Base-by-base conservation (phyloP, 352 stramenopile species). In the Pythium plurisporium region DNA sequence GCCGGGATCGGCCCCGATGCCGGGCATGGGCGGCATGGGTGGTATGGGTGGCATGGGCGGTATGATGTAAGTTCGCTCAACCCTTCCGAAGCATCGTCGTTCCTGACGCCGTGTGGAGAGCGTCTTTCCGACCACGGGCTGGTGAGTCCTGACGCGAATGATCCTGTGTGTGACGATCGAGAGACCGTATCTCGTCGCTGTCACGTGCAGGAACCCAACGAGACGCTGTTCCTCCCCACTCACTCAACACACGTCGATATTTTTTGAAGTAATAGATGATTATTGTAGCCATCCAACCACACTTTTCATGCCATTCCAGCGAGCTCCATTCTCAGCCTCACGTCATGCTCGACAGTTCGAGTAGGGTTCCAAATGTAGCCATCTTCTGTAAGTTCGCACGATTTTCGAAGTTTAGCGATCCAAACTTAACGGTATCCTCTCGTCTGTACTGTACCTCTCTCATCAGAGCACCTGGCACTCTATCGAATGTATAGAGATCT, bases 1-100 rank as follows among this genome's bases (percentile, higher is more conserved):
- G 60, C 75, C 86, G 2, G 83, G 81, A 23, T 64, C 69, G 1
- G 64, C 46, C 36, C 74, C 69, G 44, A 96, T 96, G 85, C 76
- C 70, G 30, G 89, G 87, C 53, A 87, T 91, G 69, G 74, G 73
- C 26, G 72, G 76, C 60, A 91, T 91, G 78, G 75, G 74, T 34
- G 81, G 80, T 56, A 87, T 88, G 74, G 79, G 75, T 27, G 87
- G 87, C 45, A 89, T 94, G 83, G 78, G 78, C 47, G 86, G 85
- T 52, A 90, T 90, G 80, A 88, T 88, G 77, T 88, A 88, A 86
- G 64, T 46, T 26, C 7, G n/a, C 25, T 29, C 44, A 31, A 17
- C 14, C 12, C 26, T 38, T 52, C 30, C 19, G 20, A 52, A 47
- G 33, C 53, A 51, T 45, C 53, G 43, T 27, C 50, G 50, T 36